Evolutionary conservation across 1,284 basidiomycete genomes (phyloP), one percentile per base, ranked within the genome.

Genomic region (Mycena sp.): DNA sequence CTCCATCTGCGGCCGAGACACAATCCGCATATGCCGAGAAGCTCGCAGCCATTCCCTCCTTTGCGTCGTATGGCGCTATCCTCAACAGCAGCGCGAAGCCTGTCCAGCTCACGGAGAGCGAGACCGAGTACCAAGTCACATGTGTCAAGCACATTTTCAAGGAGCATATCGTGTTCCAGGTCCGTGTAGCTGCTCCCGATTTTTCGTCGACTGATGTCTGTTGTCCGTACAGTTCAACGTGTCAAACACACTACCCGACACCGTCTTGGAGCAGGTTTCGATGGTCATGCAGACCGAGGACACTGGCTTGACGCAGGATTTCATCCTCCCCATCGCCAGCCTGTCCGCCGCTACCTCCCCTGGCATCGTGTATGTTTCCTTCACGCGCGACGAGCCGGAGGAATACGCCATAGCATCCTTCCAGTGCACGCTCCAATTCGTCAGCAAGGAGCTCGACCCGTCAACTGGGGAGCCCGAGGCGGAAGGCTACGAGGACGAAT

Each of bases 401-500:
- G 86, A 89, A 63, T 99, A 95, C 79, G 86, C 90, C 3, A 81
- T 90, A 35, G 94, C 89, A 4, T 92, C 94, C n/a, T 97, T 98
- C 85, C 84, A 86, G 65, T 98, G 95, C 75, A 89, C 91, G n/a
- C 89, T 99, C 77, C 96, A 95, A 77, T 99, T 99, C 75, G 83
- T 97, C 71, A 96, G 94, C 80, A 99, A 99, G 79, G 98, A 99
- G 76, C 87, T 99, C 17, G 98, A 99, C 77, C 98, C 98, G 16
- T 84, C 91, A 26, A 97, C 93, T n/a, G 96, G 96, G 55, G 92
- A 96, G 76, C 97, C 98, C 14, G 98, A 99, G 77, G 95, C 94
- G 70, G 96, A 99, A 68, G 98, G 98, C 7, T 99, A 99, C 79
- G 93, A 96, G 75, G 98, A 99, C 81, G 97, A 99, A 78, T 99